Base-by-base conservation (phyloP, 225 moss, liverwort and hornwort genomes). In the Pleurozium schreberi region DNA sequence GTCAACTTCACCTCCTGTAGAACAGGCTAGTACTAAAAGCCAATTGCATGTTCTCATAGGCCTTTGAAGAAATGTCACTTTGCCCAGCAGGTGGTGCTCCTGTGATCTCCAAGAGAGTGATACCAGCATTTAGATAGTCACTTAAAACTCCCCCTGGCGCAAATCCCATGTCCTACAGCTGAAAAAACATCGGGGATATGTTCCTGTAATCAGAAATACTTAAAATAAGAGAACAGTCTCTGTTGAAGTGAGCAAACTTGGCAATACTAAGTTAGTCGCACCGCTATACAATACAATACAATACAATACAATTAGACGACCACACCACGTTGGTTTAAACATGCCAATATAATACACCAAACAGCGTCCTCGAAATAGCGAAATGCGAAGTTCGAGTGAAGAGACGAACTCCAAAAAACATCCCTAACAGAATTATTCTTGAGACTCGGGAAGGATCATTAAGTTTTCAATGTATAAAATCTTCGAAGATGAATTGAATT, bases 41-140 rank as follows among this genome's bases (percentile, higher is more conserved):
- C 94, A 92, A 74, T 94, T 91, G 87, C 93, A 93, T 90, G 94
- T 92, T 92, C 92, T 92, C 94, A 88, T 94, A 87, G 88, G 91
- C 75, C 93, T 93, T 83, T 88, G 87, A 90, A 84, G 90, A 89
- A 90, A 91, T 74, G 89, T 81, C 85, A 71, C 88, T 76, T 90
- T 90, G 91, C 90, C 91, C 90, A 92, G 90, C 90, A 93, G 88
- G 88, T 89, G 86, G 42, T 94, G 90, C 88, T 91, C 92, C 89
- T 90, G 87, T 64, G 89, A 84, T 88, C 86, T 92, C 93, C 92
- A 91, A 84, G 76, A 88, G 78, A 90, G 88, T 89, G 85, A 87
- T 57, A 90, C 77, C 90, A 90, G 92, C 93, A 94, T 93, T 90
- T 91, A 93, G 88, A 89, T 91, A 84, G 49, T 87, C 92, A 92